These are phyloP conservation scores for Pyrenochaeta sp. DNA, from an alignment of 2,329 filamentous ascomycete genomes.

Conservation along the genomic window DNA sequence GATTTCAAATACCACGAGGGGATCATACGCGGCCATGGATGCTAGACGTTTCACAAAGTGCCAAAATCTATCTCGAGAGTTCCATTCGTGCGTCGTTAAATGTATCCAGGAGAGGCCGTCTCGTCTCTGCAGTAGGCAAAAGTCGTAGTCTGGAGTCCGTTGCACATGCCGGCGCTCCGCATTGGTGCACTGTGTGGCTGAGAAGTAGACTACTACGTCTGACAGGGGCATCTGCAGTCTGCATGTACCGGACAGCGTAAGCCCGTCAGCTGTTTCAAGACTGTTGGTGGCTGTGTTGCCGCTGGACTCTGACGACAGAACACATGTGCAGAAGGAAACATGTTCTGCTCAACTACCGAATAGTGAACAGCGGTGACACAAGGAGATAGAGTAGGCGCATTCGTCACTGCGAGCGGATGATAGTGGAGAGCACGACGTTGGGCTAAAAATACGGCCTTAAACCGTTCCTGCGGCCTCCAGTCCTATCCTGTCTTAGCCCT, in stretches of 20 bases:
- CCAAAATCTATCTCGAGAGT: background rate
- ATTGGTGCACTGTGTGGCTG: background rate
- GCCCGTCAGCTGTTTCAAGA: background rate
- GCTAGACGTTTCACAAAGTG: background rate
- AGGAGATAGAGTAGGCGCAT: background rate
- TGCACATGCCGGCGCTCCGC: background rate
- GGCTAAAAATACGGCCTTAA: slow-evolving; percentile 19
- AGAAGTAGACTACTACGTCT: background rate
- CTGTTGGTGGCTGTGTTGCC: background rate
- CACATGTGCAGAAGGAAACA: background rate
- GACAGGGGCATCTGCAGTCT: background rate
- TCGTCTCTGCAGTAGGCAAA: background rate
- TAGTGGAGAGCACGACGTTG: slow-evolving; percentile 2
- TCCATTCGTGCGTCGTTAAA: background rate
- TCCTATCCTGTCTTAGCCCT: slow-evolving; percentile 10
- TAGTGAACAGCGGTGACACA: background rate
- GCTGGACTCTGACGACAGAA: background rate
- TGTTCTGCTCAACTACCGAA: background rate
- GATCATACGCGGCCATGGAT: background rate
- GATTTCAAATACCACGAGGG: background rate
- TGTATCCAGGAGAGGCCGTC: background rate
- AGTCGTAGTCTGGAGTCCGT: background rate
- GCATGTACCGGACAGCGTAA: background rate
- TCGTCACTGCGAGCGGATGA: background rate
- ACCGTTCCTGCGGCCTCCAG: slow-evolving; percentile 10